Conservation (phyloP, 768 basidiomycete species). For the Heimioporus sp. region DNA sequence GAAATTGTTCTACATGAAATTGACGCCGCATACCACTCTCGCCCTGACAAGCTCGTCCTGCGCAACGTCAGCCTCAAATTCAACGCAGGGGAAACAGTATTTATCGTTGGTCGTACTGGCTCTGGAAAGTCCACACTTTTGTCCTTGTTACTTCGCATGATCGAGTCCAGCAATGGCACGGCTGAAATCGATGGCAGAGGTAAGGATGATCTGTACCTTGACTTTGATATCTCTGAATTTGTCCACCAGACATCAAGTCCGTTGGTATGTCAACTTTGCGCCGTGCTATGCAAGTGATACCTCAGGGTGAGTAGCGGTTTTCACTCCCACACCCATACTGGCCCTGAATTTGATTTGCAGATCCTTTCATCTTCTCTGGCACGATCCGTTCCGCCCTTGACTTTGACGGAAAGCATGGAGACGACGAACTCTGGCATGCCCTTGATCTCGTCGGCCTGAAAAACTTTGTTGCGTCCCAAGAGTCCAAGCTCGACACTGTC, state of each 20-base stretch:
- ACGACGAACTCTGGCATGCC: constrained; percentile 39
- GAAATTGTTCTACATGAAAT: constrained; percentile 64
- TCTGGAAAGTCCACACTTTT: constrained; percentile 74
- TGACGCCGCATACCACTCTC: constrained; percentile 70
- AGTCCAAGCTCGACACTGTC: constrained; percentile 72
- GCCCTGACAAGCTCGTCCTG: constrained; percentile 60
- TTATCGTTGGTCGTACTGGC: constrained; percentile 76
- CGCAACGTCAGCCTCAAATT: constrained; percentile 61
- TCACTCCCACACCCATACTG: not conserved
- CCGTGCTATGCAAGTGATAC: constrained; percentile 29
- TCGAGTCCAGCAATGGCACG: constrained; percentile 61
- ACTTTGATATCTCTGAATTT: not conserved
- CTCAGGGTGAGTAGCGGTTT: constrained; percentile 19
- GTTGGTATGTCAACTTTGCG: constrained; percentile 47
- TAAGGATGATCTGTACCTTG: constrained; percentile 24
- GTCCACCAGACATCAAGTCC: constrained; percentile 75
- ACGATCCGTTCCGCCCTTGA: constrained; percentile 30
- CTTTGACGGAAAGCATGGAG: constrained; percentile 21
- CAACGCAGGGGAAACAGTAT: constrained; percentile 67
- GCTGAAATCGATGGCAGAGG: constrained; percentile 73
- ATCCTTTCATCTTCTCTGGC: constrained; percentile 34
- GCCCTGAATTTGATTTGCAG: constrained; percentile 6
- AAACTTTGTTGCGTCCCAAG: constrained; percentile 75
- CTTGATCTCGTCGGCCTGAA: constrained; percentile 42
- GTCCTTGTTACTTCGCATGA: constrained; percentile 72